Base-by-base conservation (phyloP, 768 basidiomycete species). In the Roridomyces roridus region DNA sequence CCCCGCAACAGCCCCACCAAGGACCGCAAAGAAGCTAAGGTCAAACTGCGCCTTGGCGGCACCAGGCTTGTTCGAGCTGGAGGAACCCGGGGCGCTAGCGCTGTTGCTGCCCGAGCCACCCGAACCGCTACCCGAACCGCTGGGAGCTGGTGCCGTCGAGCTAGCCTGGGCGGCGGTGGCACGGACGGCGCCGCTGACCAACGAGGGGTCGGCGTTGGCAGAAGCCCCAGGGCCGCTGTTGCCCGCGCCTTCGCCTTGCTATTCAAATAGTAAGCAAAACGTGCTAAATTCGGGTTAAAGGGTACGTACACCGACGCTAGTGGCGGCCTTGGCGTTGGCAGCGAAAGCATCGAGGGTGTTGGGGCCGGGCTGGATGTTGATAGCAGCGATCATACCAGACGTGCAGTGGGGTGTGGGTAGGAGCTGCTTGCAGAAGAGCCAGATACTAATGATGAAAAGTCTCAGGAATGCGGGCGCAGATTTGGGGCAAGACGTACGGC, bases 351-450 rank as follows among this genome's bases (percentile, higher is more conserved):
- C 60, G 52, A 80, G 77, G 65, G 73, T 71, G 46, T 66, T 69
- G 3, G 78, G 79, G 18, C 68, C 65, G 3, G 70, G 49, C 2
- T 42, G 7, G 12, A 81, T 73, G 62, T 85, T 85, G 67, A 86
- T 82, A 15, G 80, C 77, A 37, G 82, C 77, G 46, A 80, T 77
- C 79, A 80, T 80, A 46, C 77, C 40, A 3, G 66, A 51, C 10
- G 54, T 42, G 60, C 84, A 85, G 67, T 86, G 84, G 12, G 73
- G 67, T 2, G 37, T 2, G 0, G 77, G 78, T 2, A 47, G 1
- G 8, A 79, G 66, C 64, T 84, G 82, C 56, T 84, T 83, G 74
- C 85, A 86, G 77, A 73, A 85, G 76, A 84, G 84, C 80, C 81
- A 86, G 41, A 85, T 76, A 5, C 83, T 73, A 37, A 6, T 20